These are phyloP conservation scores for Starmerella riodocensis DNA, from an alignment of 805 yeast species.

Conservation along the genomic window DNA sequence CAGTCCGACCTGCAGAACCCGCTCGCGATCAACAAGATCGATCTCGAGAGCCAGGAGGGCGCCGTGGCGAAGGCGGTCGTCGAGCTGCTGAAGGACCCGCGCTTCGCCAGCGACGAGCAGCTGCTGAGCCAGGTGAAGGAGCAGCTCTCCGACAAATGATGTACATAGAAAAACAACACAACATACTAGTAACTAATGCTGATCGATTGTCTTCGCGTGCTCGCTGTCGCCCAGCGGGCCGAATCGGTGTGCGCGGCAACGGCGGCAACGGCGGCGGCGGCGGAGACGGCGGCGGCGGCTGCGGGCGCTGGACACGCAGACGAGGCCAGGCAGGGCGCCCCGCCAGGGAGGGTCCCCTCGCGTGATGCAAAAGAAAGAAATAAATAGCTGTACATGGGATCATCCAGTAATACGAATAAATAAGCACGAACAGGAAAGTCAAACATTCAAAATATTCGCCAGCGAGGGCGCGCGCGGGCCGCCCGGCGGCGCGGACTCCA, in stretches of 20 bases:
- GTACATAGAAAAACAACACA: neutral
- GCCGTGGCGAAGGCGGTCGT: conserved; percentile 54
- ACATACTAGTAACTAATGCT: neutral
- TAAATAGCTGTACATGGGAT: neutral
- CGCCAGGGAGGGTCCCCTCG: too few species aligned
- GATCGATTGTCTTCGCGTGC: neutral
- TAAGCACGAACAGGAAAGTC: neutral
- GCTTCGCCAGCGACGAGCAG: conserved; percentile 10
- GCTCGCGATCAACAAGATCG: conserved; percentile 22
- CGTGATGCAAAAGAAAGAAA: neutral
- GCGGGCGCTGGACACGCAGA: too few species aligned
- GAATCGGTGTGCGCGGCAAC: neutral
- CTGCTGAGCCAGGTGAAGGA: conserved; percentile 6
- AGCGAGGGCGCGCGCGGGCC: conserved; percentile 11
- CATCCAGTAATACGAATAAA: neutral
- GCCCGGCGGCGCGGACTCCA: neutral
- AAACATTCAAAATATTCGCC: conserved; percentile 8
- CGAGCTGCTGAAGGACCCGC: conserved; percentile 55
- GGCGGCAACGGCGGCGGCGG: neutral
- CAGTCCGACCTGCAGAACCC: conserved; percentile 19
- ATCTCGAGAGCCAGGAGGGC: conserved; percentile 21
- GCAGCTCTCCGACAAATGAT: conserved; percentile 5
- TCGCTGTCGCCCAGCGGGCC: neutral
- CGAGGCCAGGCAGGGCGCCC: too few species aligned
- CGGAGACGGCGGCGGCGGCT: too few species aligned